phyloP scores from a whole-genome alignment of 2,329 filamentous ascomycete species.

The Zasmidium citrigriseum region DNA sequence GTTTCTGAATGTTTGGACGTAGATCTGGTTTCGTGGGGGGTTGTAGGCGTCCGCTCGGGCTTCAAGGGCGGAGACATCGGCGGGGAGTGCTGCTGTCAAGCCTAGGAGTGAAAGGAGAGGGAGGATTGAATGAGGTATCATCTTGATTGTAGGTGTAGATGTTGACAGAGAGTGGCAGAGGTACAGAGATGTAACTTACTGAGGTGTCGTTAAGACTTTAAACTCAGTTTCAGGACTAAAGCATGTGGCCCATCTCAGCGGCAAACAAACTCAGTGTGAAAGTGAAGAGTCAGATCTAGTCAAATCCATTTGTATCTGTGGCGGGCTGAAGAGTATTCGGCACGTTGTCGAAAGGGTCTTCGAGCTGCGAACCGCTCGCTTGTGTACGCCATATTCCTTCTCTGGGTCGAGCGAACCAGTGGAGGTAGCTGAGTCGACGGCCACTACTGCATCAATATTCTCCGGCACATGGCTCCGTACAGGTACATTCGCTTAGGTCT shows the following conservation, averaged over 20 bases:
- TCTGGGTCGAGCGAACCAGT: background rate
- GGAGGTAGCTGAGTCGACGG: background rate
- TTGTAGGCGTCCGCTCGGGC: constrained; percentile 16
- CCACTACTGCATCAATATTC: background rate
- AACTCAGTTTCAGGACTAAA: too few relatives aligned
- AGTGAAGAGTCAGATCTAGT: background rate
- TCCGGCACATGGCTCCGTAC: background rate
- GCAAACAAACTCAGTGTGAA: background rate
- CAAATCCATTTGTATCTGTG: background rate
- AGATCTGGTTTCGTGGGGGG: constrained; percentile 24
- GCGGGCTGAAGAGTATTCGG: too few relatives aligned
- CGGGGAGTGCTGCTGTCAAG: background rate
- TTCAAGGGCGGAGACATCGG: background rate
- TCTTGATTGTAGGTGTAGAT: too few relatives aligned
- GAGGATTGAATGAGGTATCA: background rate
- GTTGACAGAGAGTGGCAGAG: too few relatives aligned
- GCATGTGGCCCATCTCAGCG: too few relatives aligned
- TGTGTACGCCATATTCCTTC: background rate
- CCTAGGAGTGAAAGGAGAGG: too few relatives aligned
- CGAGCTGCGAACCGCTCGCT: background rate
- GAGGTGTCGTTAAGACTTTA: too few relatives aligned
- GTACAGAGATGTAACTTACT: too few relatives aligned
- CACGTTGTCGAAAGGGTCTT: too few relatives aligned
- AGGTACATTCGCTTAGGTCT: background rate
- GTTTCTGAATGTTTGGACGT: constrained; percentile 32